phyloP scores from a whole-genome alignment of 805 yeast genomes.

The Kuraishia cidri region DNA sequence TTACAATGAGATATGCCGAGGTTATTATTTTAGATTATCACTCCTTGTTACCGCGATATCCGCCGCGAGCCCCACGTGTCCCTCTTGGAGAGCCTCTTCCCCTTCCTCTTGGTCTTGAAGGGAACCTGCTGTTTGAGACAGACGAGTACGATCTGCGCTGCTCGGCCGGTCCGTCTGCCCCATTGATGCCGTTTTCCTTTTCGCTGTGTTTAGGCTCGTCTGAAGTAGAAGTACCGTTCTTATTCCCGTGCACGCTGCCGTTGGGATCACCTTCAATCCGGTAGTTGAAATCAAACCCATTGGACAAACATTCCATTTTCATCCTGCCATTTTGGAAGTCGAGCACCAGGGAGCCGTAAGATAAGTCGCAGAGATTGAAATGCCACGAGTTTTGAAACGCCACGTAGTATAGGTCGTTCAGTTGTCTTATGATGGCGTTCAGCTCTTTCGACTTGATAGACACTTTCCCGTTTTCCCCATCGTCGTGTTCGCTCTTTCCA shows the following conservation, averaged over 20 bases:
- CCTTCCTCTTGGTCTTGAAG: constrained; percentile 4
- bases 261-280: constrained; percentile 15
- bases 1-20: too few species aligned
- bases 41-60: neutral
- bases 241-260: constrained; percentile 2
- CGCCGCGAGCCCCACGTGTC: constrained; percentile 6
- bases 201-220: constrained; percentile 3
- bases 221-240: constrained; percentile 1
- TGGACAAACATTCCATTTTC: constrained; percentile 40
- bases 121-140: neutral
- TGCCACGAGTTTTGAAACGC: constrained; percentile 75
- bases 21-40: neutral
- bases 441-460: constrained; percentile 27
- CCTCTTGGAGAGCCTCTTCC: constrained; percentile 9
- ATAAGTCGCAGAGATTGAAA: constrained; percentile 58
- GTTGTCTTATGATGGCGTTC: constrained; percentile 32
- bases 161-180: too few species aligned
- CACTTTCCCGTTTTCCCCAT: constrained; percentile 18
- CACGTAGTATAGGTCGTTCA: constrained; percentile 52
- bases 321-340: constrained; percentile 36
- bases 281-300: constrained; percentile 57
- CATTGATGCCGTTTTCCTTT: neutral
- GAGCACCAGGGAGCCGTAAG: constrained; percentile 38
- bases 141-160: too few species aligned
- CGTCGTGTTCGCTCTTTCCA: constrained; percentile 1